Percentiles rank a stretch among this genome's conserved stretches.
Evolutionary conservation across 2,329 filamentous ascomycete genomes (phyloP).

Genomic region (Penicillium sp.): DNA sequence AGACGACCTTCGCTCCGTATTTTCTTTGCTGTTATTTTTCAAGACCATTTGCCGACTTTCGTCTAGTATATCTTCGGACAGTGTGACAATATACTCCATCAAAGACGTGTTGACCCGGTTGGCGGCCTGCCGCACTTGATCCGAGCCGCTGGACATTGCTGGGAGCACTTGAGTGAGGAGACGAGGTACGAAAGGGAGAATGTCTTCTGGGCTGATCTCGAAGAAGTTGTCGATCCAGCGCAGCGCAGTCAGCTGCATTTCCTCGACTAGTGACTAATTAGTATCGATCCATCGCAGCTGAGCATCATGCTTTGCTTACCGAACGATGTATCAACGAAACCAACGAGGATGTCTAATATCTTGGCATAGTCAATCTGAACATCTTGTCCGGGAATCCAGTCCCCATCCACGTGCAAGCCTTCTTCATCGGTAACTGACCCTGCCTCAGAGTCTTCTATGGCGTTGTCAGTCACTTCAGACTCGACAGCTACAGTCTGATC

Average conservation of each 20-base stretch:
- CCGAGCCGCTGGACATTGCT: slow-evolving; percentile 86
- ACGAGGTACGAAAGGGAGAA: slow-evolving; percentile 85
- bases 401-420: too few species aligned
- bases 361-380: slow-evolving; percentile 87
- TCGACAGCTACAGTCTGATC: too few species aligned
- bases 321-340: slow-evolving; percentile 75
- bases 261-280: slow-evolving; percentile 62
- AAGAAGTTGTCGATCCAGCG: slow-evolving; percentile 95
- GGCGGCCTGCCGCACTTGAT: slow-evolving; percentile 79
- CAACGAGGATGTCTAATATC: slow-evolving; percentile 83
- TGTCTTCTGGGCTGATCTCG: slow-evolving; percentile 93
- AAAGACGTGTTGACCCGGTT: slow-evolving; percentile 78
- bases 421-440: too few species aligned
- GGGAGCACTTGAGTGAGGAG: slow-evolving; percentile 85
- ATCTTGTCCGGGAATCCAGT: slow-evolving; percentile 96
- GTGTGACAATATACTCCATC: too few species aligned
- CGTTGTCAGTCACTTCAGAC: too few species aligned
- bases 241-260: slow-evolving; percentile 80
- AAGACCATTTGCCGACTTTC: too few species aligned
- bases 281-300: too few species aligned
- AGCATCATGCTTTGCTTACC: too few species aligned
- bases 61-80: too few species aligned
- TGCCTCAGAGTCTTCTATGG: too few species aligned
- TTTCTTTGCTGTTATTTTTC: slow-evolving; percentile 61
- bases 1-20: slow-evolving; percentile 37